Evolutionary conservation across 1,284 basidiomycete genomes (phyloP).

Genomic region (Malassezia globosa): DNA sequence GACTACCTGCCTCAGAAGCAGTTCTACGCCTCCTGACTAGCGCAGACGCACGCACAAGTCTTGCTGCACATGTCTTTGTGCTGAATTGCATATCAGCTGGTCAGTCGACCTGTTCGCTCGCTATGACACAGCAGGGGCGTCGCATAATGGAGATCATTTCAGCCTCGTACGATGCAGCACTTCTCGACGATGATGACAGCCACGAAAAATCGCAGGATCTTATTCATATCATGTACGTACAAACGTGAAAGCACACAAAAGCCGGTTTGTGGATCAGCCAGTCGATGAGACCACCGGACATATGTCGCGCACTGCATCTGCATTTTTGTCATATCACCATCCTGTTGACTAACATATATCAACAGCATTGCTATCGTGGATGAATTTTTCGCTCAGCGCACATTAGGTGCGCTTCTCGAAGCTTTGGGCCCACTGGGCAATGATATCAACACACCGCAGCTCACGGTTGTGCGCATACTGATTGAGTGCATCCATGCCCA

Average conservation of each 20-base stretch:
- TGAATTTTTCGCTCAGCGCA: no score
- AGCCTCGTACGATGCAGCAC: not conserved
- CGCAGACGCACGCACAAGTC: conserved; percentile 6
- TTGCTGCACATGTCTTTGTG: conserved; percentile 11
- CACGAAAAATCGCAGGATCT: conserved; percentile 1
- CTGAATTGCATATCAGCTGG: conserved; percentile 4
- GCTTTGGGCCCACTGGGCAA: not conserved
- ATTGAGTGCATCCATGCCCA: conserved; percentile 2
- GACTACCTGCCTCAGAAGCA: not conserved
- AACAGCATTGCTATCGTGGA: no score
- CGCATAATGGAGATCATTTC: conserved; percentile 4
- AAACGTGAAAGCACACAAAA: not conserved
- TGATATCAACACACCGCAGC: not conserved
- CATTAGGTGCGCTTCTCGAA: conserved; percentile 1
- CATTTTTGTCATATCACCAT: no score
- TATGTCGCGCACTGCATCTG: no score
- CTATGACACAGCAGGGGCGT: not conserved
- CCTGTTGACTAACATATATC: no score
- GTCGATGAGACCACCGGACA: no score
- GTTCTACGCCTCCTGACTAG: conserved; percentile 11
- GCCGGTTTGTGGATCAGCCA: conserved; percentile 4
- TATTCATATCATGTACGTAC: conserved; percentile 1
- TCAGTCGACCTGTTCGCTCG: conserved; percentile 1
- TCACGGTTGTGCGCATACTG: conserved; percentile 6
- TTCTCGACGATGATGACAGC: not conserved